Evolutionary conservation across 768 basidiomycete species (phyloP).

Genomic region (Hygrophorus russula): DNA sequence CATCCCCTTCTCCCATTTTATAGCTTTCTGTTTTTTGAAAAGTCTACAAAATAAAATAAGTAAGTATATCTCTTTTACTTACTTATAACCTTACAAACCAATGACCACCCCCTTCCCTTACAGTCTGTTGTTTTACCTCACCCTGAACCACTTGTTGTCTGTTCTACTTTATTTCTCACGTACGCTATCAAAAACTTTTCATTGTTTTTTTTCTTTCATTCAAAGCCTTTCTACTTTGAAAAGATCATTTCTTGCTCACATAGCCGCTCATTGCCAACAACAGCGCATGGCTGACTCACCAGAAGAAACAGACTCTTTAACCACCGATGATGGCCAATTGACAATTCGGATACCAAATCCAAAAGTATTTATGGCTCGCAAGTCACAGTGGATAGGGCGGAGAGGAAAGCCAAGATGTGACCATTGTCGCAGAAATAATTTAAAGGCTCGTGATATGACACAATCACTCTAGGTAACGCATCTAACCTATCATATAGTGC

Average conservation of each 20-base stretch:
- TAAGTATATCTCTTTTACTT: background rate
- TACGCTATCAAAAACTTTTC: background rate
- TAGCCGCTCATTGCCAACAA: background rate
- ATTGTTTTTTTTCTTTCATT: background rate
- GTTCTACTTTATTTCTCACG: background rate
- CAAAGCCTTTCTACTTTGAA: background rate
- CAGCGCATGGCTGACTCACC: constrained; percentile 7
- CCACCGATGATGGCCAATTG: constrained; percentile 39
- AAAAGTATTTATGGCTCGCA: constrained; percentile 54
- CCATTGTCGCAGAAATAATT: constrained; percentile 59
- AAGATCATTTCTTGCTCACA: background rate
- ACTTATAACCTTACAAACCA: background rate
- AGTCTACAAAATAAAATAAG: background rate
- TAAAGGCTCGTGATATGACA: constrained; percentile 39
- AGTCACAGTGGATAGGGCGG: constrained; percentile 66
- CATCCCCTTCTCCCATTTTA: background rate
- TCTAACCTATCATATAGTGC: constrained; percentile 32
- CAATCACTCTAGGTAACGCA: background rate
- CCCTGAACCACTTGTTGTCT: background rate
- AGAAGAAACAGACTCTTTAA: constrained; percentile 25
- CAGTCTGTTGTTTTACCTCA: background rate
- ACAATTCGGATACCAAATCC: constrained; percentile 60
- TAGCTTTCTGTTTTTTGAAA: background rate
- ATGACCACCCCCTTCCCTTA: background rate
- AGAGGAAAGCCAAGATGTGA: constrained; percentile 69